Evolutionary conservation across 2,329 filamentous ascomycete species (phyloP).

Genomic region (Aspergillus uvarum): DNA sequence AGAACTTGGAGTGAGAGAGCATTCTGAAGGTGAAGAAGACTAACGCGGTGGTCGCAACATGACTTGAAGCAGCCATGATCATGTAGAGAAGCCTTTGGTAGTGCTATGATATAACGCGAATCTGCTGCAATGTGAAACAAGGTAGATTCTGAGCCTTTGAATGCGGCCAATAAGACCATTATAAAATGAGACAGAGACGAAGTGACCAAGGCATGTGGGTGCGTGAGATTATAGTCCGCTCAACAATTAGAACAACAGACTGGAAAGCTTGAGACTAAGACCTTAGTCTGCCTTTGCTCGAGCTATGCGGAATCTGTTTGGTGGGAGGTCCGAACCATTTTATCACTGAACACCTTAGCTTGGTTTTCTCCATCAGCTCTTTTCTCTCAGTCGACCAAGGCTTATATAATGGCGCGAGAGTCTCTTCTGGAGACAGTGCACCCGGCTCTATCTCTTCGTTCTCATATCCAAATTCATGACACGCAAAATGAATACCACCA

Average conservation of each 20-base stretch:
- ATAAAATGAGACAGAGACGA: background rate
- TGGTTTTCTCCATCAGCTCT: background rate
- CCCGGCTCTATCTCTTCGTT: too few species aligned
- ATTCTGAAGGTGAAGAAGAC: too few species aligned
- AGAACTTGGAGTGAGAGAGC: too few species aligned
- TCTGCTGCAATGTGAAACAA: too few species aligned
- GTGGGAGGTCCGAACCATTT: background rate
- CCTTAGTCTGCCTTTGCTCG: background rate
- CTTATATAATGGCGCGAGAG: too few species aligned
- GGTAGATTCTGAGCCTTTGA: too few species aligned
- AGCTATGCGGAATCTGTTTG: background rate
- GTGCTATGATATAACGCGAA: too few species aligned
- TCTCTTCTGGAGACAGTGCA: background rate
- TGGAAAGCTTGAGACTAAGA: background rate
- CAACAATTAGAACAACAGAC: background rate
- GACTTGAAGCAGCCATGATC: too few species aligned
- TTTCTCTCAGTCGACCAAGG: background rate
- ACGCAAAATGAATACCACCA: constrained; percentile 41
- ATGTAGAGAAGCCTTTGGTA: too few species aligned
- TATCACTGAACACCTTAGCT: background rate
- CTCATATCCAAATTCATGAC: background rate
- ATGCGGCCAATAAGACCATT: background rate
- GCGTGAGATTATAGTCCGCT: background rate
- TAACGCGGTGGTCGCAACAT: too few species aligned
- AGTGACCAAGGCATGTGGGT: background rate